Base-by-base conservation (phyloP, 1,139 yeast genomes). In the Yamadazyma triangularis region DNA sequence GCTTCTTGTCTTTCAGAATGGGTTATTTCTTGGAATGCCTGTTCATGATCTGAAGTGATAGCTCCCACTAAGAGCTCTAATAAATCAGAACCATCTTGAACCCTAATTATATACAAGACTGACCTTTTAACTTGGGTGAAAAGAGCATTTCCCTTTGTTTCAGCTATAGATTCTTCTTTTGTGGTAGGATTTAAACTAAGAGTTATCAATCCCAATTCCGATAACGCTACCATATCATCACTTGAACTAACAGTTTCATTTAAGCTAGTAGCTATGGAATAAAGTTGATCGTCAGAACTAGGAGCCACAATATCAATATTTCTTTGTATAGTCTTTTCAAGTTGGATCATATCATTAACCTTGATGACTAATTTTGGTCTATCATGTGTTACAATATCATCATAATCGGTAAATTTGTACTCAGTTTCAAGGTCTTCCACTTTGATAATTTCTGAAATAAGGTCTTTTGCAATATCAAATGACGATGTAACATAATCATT, bases 101-200 rank as follows among this genome's bases (percentile, higher is more conserved):
- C 85, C 39, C 89, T 77, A 38, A 89, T 76, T 44, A 89, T 78
- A 48, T 87, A 88, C 14, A 84, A 60, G 22, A 89, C 60, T 40
- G 89, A 82, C 42, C 95, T 67, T 53, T 91, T 91, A 1, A 86
- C 87, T 45, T 88, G 89, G 28, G 89, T 74, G 47, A 84, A 64
- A 21, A 87, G 58, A 2, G 82, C 64, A 34, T 70, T 71, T 13
- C 68, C 57, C 44, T 73, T 75, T 4, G 64, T 48, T 31, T 67
- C 73, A 1, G 62, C 61, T 24, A 66, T 47, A 0, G 71, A 58
- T 21, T 63, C 70, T 41, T 67, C 72, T 34, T 59, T 58, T 1
- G 76, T 66, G 2, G 76, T 62, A 2, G 85, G 79, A 42, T 72
- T 72, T 41, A 79, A 56, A 30, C 46, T 49, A 34, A 68, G 50